Base-by-base conservation (phyloP, 2,329 filamentous ascomycete species). In the Ramularia endophylla region DNA sequence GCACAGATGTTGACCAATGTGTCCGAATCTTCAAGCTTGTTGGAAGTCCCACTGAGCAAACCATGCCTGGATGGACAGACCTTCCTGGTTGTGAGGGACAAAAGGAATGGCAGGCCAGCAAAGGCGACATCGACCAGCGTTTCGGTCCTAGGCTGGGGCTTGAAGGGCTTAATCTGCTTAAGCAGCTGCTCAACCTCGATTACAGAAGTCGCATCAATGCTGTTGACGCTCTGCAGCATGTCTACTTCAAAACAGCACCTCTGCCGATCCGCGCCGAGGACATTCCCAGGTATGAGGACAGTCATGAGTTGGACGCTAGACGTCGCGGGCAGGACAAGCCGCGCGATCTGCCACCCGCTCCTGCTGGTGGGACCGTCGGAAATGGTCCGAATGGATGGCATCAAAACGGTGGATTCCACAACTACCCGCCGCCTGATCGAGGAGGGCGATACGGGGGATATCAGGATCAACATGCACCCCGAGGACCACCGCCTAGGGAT, bases 11-110 rank as follows among this genome's bases (percentile, higher is more conserved):
- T 5, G 83, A 95, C 58, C 92, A 98, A 65, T 80, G 94, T 9
- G 85, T 95, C 9, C 80, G 95, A 34, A 97, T 98, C 44, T 98
- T 94, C 67, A 86, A 89, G 50, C 74, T 98, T 28, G 85, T 95
- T 52, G 92, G 92, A 11, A 84, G 87, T 0, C 92, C 92, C 1
- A 95, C 77, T 1, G 87, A 95, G 15, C 80, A 88, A 36, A 92
- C 70, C 30, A 97, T 98, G 92, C 92, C 92, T 1, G 86, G 87
- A 6, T 98, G 88, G 85, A 83, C 78, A 53, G 69, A 73, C 4
- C 71, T 98, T 3, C 89, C 89, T 4, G 88, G 89, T 5, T 88
- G 81, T 28, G 86, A 95, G 51, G 78, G 77, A 4, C 63, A 94
- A 9, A 81, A 75, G 31, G 67, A 65, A 64, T 92, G 65, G 70